A percentile compares a stretch with the other conserved stretches of the same genome.
These are phyloP conservation scores for Phialocephala sp. DNA, from an alignment of 2,329 filamentous ascomycete species.

Conservation along the genomic window DNA sequence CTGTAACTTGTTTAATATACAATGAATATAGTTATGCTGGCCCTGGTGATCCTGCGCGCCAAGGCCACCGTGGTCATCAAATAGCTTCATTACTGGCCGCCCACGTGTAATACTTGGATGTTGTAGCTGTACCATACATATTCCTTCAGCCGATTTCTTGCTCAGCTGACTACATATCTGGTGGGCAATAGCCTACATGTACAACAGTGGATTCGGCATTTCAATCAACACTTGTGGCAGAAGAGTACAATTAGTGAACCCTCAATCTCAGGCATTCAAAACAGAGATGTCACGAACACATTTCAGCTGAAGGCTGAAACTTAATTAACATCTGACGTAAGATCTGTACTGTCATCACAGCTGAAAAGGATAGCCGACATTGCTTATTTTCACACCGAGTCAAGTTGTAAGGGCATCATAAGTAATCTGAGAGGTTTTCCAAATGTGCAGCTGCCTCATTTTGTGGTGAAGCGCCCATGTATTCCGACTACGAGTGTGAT, in stretches of 20 bases:
- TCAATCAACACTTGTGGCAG: background rate
- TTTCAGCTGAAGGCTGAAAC: background rate
- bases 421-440: background rate
- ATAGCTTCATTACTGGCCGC: no score
- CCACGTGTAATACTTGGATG: no score
- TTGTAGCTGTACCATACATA: no score
- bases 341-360: background rate
- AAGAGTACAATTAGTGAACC: background rate
- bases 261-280: background rate
- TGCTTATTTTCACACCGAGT: background rate
- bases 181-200: background rate
- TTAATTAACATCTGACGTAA: background rate
- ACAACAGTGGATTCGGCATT: background rate
- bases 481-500: background rate
- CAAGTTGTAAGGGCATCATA: background rate
- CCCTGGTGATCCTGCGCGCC: no score
- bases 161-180: no score
- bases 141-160: no score
- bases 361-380: background rate
- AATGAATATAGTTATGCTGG: no score
- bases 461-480: background rate
- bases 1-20: no score
- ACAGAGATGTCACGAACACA: background rate
- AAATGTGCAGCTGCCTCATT: background rate
- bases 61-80: no score